Evolutionary conservation across 1,284 basidiomycete species (phyloP), one percentile per base, ranked within the genome.

Genomic region (Pseudozyma hubeiensis): DNA sequence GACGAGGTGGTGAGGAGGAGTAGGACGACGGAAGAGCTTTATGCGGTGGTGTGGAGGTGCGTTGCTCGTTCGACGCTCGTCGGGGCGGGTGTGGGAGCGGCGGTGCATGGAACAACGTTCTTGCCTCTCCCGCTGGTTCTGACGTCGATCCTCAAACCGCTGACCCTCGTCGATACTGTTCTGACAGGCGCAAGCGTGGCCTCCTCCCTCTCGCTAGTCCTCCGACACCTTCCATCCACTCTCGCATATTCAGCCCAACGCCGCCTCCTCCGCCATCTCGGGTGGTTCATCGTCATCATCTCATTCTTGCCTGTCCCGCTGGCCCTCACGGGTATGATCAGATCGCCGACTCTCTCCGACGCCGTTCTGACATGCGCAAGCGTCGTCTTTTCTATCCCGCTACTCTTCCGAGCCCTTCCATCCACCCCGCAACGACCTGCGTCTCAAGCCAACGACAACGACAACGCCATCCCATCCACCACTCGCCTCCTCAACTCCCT

Each of bases 121-220:
- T 33, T 53, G 10, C 58, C 54, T 1, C 24, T 54, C 8, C 43
- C 35, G 1, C n/a, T 29, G 7, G 8, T 34, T 16, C 14, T 49
- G 7, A 31, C 45, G 17, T 9, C 53, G 4, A 17, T 48, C 5
- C 30, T 55, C 5, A 30, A 39, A 14, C 16, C 55, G 14, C 45
- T 75, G 5, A 54, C 62, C 10, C 33, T 75, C 1, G 7, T 70
- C n/a, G 75, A 77, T 35, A 44, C 53, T n/a, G n/a, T 65, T 4
- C 48, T 73, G 2, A 33, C 54, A 1, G 57, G 67, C 11, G 39
- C 61, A 8, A 37, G 51, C 4, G 11, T 68, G 16, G 45, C 39
- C 14, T 59, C 64, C 0, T 54, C 65, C 29, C 30, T 75, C 29
- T 47, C 48, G 3, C 52, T 77, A 1, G 46, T 68, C 24, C 29